phyloP scores from a whole-genome alignment of 306 rosid species.

The Citrullus mucosospermus region DNA sequence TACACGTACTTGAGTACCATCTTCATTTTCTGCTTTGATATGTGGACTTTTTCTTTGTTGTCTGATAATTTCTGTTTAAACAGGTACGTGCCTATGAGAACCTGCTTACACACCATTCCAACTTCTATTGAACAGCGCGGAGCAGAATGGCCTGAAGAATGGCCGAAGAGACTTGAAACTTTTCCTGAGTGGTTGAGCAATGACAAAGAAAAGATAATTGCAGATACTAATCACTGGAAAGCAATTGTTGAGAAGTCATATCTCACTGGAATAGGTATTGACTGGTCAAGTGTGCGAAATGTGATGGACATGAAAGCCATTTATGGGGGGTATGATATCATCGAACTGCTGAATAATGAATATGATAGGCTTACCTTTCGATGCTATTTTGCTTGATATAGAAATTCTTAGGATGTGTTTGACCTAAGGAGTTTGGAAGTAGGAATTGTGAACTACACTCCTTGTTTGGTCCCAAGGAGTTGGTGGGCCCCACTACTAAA shows the following conservation, averaged over 20 bases:
- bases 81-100: constrained; percentile 65
- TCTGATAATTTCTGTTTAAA: constrained; percentile 10
- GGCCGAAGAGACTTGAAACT: constrained; percentile 85
- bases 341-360: constrained; percentile 11
- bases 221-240: constrained; percentile 81
- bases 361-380: constrained; percentile 3
- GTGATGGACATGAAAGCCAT: constrained; percentile 95
- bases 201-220: constrained; percentile 53
- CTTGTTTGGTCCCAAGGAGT: too few species aligned
- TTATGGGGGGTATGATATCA: constrained; percentile 76
- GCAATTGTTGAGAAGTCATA: constrained; percentile 65
- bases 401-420: not conserved
- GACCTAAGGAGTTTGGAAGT: too few species aligned
- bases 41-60: not conserved
- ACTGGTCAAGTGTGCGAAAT: constrained; percentile 75
- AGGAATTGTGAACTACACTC: too few species aligned
- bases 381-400: constrained; percentile 11
- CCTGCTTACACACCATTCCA: constrained; percentile 77
- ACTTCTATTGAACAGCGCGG: constrained; percentile 80
- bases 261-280: constrained; percentile 76
- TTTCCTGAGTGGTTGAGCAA: constrained; percentile 71
- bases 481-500: too few species aligned
- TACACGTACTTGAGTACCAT: not conserved
- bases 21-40: not conserved
- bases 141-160: constrained; percentile 97